Conservation (phyloP, 202 grass and related monocot species). For the Carex arenaria region DNA sequence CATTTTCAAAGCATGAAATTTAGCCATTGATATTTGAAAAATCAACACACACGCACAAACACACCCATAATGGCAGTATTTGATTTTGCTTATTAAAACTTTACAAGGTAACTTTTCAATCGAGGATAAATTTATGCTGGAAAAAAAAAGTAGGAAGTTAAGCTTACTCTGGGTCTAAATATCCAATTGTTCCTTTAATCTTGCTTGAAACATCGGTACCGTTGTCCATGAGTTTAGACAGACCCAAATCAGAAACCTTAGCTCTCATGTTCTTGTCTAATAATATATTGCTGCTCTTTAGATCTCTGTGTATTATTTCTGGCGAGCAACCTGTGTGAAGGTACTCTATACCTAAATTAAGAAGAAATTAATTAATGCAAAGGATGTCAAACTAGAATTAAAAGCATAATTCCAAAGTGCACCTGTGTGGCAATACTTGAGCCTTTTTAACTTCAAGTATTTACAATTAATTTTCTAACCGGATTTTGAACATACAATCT, state of each 20-base stretch:
- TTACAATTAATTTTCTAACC: no score
- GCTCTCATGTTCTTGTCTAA: constrained; percentile 23
- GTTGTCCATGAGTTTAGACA: constrained; percentile 20
- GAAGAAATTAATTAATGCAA: not conserved
- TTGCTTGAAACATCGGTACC: constrained; percentile 11
- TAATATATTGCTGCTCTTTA: constrained; percentile 35
- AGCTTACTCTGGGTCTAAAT: constrained; percentile 33
- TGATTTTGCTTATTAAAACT: no score
- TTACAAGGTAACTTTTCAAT: no score
- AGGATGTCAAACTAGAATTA: not conserved
- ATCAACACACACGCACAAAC: no score
- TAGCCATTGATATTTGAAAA: not conserved
- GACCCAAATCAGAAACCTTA: constrained; percentile 33
- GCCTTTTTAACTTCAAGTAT: no score
- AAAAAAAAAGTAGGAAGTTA: not conserved
- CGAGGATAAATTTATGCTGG: no score
- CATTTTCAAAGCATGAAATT: not conserved
- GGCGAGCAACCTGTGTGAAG: constrained; percentile 32
- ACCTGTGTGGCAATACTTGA: no score
- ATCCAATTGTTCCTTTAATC: constrained; percentile 24
- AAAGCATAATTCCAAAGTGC: not conserved
- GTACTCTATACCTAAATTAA: constrained; percentile 21
- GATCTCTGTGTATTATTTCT: constrained; percentile 24
- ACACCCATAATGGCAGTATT: no score
- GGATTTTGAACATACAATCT: no score